phyloP scores from a whole-genome alignment of 495 filamentous ascomycete genomes.

The Tuber indicum region DNA sequence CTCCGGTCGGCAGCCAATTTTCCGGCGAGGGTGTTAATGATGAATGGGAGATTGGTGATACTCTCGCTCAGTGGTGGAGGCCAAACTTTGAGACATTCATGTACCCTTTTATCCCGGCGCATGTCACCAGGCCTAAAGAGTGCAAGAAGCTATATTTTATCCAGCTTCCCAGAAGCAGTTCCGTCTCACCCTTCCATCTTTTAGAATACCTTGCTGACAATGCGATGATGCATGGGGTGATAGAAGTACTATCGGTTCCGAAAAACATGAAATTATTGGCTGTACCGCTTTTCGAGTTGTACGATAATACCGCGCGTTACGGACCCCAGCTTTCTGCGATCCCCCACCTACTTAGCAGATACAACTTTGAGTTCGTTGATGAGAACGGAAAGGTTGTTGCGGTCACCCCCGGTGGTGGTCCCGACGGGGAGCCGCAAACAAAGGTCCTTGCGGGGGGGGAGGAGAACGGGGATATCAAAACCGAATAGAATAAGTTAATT shows the following conservation, averaged over 20 bases:
- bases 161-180: conserved; percentile 84
- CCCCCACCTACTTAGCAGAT: conserved; percentile 83
- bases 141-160: conserved; percentile 99
- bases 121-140: conserved; percentile 94
- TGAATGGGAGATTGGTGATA: conserved; percentile 91
- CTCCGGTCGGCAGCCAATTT: conserved; percentile 80
- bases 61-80: conserved; percentile 95
- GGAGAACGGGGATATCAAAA: conserved; percentile 30
- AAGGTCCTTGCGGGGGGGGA: conserved; percentile 73
- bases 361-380: conserved; percentile 98
- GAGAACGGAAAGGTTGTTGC: conserved; percentile 84
- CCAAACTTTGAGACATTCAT: conserved; percentile 99
- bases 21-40: conserved; percentile 77
- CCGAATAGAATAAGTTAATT: not conserved
- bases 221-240: not conserved
- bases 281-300: conserved; percentile 93
- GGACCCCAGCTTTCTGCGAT: conserved; percentile 94
- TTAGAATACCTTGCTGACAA: conserved; percentile 31
- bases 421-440: conserved; percentile 54
- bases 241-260: conserved; percentile 92
- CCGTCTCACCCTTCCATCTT: conserved; percentile 39
- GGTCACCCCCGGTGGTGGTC: conserved; percentile 65
- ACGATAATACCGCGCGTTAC: conserved; percentile 92
- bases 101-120: conserved; percentile 95
- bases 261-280: conserved; percentile 99